phyloP scores from a whole-genome alignment of 371 early-diverging fungal species.

The Spraguea lophii region DNA sequence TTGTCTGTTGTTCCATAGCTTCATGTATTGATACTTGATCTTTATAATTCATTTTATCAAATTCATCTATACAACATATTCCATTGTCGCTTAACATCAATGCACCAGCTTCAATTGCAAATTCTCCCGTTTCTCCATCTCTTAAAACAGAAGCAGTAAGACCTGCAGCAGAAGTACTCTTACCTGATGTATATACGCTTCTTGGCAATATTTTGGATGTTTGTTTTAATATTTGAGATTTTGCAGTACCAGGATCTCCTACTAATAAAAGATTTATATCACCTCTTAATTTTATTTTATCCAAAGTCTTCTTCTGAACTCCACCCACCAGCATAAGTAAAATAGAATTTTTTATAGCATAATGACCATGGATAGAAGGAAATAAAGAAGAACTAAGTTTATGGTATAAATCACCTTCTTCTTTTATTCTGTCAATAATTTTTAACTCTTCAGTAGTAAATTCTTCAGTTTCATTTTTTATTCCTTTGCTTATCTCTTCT shows the following conservation, averaged over 20 bases:
- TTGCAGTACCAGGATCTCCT: constrained; percentile 96
- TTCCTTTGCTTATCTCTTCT: constrained; percentile 11
- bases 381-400: constrained; percentile 58
- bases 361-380: constrained; percentile 46
- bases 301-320: constrained; percentile 56
- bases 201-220: constrained; percentile 70
- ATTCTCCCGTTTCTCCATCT: constrained; percentile 91
- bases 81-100: constrained; percentile 95
- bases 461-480: constrained; percentile 1
- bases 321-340: constrained; percentile 46
- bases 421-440: constrained; percentile 10
- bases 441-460: constrained; percentile 14
- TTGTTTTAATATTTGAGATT: constrained; percentile 84
- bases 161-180: constrained; percentile 92
- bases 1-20: constrained; percentile 99
- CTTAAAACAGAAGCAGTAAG: constrained; percentile 88
- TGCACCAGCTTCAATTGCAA: constrained; percentile 96
- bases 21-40: constrained; percentile 99
- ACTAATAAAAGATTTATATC: constrained; percentile 86
- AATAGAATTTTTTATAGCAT: constrained; percentile 43
- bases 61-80: constrained; percentile 95
- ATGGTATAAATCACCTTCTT: constrained; percentile 57
- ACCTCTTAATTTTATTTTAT: constrained; percentile 56
- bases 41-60: constrained; percentile 91
- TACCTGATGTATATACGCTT: constrained; percentile 86